Conservation (phyloP, 768 basidiomycete species). For the Mycena leptocephala region DNA sequence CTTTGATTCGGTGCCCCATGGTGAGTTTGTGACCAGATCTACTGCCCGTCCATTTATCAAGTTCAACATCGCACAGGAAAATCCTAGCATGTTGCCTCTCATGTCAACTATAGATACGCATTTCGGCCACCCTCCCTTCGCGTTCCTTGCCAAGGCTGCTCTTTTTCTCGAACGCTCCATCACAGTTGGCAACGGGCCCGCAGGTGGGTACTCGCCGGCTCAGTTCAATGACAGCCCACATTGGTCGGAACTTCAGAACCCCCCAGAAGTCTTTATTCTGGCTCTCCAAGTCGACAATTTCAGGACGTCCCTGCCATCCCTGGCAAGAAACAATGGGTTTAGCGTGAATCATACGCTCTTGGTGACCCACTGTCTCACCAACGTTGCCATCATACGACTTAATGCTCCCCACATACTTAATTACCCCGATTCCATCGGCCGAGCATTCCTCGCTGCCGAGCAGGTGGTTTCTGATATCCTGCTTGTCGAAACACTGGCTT, state of each 20-base stretch:
- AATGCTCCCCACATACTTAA: background rate
- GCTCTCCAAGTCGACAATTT: background rate
- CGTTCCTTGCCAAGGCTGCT: background rate
- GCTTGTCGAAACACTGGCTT: background rate
- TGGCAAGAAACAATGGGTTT: background rate
- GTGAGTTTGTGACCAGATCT: no score
- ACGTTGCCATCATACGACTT: background rate
- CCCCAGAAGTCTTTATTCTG: background rate
- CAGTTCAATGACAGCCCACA: background rate
- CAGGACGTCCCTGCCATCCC: background rate
- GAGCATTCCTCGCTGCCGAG: no score
- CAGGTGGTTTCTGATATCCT: background rate
- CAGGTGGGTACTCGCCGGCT: background rate
- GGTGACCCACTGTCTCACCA: background rate
- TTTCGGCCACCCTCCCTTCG: no score
- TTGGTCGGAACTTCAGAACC: background rate
- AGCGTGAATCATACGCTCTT: background rate
- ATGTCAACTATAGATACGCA: no score
- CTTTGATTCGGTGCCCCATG: background rate
- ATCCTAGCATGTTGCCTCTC: no score
- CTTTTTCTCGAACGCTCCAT: background rate
- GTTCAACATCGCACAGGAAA: background rate
- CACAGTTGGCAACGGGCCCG: no score
- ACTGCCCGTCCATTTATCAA: no score
- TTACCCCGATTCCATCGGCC: background rate